Conservation (phyloP, 139 green algal genomes). For the Tetradesmus lagerheimii region DNA sequence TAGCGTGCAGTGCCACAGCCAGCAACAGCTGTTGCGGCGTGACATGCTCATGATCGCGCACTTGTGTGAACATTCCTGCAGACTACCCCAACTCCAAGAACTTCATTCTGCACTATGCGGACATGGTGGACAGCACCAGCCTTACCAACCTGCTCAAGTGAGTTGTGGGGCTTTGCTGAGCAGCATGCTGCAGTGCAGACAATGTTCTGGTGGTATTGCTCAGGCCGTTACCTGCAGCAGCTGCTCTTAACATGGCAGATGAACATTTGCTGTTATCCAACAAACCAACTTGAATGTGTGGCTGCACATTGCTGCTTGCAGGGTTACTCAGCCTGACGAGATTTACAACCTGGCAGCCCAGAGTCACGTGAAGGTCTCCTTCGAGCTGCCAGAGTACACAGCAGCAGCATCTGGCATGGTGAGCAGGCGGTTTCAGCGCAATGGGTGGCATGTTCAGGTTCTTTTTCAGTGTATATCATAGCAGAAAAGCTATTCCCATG, state of each 20-base stretch:
- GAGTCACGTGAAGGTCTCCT: constrained; percentile 82
- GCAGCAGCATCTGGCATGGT: constrained; percentile 68
- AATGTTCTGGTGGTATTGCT: too few species aligned
- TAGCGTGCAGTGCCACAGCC: not conserved
- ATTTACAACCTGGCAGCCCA: constrained; percentile 89
- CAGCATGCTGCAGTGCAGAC: too few species aligned
- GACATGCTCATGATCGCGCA: not conserved
- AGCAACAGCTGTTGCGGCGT: not conserved
- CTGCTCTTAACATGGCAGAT: too few species aligned
- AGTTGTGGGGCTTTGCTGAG: not conserved
- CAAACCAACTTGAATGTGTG: too few species aligned
- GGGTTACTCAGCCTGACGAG: constrained; percentile 66
- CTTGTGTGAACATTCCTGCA: not conserved
- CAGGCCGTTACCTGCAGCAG: too few species aligned
- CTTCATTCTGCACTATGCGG: constrained; percentile 76
- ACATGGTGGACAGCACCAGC: constrained; percentile 68
- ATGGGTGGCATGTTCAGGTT: not conserved
- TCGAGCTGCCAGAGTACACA: constrained; percentile 83
- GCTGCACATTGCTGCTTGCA: not conserved
- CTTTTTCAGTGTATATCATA: too few species aligned
- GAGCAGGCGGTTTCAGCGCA: not conserved
- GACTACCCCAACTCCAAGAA: constrained; percentile 37
- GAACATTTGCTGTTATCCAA: too few species aligned
- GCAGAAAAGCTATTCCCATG: too few species aligned
- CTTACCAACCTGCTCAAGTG: constrained; percentile 57